Evolutionary conservation across 495 filamentous ascomycete species (phyloP).

Genomic region (Chaetomidium leptoderma): DNA sequence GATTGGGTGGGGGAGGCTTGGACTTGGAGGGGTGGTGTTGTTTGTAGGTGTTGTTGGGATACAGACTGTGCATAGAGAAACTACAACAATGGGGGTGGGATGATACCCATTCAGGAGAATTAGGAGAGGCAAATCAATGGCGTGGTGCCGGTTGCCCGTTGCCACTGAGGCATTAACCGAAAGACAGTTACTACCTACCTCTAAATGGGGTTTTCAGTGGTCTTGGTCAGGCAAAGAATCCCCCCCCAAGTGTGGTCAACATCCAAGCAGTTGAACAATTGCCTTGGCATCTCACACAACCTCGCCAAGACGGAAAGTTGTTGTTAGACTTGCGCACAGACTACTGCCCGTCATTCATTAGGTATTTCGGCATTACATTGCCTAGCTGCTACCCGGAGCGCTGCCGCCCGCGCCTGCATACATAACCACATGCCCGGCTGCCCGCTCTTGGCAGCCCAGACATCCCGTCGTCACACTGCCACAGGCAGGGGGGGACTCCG

Average conservation of each 20-base stretch:
- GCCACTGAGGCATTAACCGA: no score
- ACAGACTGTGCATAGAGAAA: neutral
- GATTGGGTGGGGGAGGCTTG: slow-evolving; percentile 18
- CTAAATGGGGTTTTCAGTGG: no score
- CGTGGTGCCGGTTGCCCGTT: no score
- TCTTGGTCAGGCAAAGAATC: no score
- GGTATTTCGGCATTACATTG: neutral
- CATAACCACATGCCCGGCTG: neutral
- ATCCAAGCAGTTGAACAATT: neutral
- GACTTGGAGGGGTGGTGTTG: neutral
- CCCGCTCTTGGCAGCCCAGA: neutral
- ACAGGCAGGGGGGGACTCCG: slow-evolving; percentile 2
- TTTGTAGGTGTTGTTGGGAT: neutral
- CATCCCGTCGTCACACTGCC: neutral
- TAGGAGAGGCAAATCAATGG: no score
- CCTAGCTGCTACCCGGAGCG: neutral
- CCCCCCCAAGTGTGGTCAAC: no score
- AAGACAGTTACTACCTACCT: no score
- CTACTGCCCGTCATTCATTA: neutral
- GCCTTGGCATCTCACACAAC: neutral
- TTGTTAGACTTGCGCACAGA: slow-evolving; percentile 1
- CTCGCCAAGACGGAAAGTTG: neutral
- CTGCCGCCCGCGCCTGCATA: neutral
- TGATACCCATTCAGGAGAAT: neutral
- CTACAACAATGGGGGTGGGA: neutral